phyloP scores from a whole-genome alignment of 768 basidiomycete genomes.

The Collybiopsis confluens region DNA sequence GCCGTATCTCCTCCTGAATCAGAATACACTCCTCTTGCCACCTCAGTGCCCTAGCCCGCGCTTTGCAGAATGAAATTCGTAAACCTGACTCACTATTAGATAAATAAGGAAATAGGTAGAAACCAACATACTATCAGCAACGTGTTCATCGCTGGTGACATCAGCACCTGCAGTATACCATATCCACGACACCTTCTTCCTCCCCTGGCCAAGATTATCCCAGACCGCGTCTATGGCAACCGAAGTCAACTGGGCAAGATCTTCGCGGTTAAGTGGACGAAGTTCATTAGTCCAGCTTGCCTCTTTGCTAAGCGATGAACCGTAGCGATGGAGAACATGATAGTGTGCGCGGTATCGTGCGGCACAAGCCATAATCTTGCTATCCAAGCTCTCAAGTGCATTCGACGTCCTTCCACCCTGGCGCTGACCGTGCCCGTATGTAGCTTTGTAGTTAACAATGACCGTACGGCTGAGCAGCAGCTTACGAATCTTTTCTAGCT shows the following conservation, averaged over 20 bases:
- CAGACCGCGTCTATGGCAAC: background rate
- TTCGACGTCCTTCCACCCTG: background rate
- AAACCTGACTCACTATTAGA: conserved; percentile 6
- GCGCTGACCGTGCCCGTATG: background rate
- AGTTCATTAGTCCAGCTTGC: background rate
- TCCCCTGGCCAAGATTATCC: background rate
- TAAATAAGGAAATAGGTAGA: background rate
- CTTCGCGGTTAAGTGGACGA: background rate
- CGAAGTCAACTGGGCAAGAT: background rate
- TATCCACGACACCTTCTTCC: background rate
- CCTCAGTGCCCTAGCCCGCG: conserved; percentile 7
- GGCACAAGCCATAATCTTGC: background rate
- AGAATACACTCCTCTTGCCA: conserved; percentile 16
- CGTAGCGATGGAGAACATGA: background rate
- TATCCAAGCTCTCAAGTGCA: background rate
- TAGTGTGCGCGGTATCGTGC: background rate
- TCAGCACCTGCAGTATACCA: background rate
- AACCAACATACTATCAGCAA: background rate
- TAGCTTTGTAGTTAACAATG: background rate
- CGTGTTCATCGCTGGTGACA: background rate
- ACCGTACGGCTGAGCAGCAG: background rate
- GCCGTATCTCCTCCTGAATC: conserved; percentile 16
- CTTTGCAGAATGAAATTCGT: conserved; percentile 15
- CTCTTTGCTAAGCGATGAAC: background rate
- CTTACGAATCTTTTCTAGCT: background rate